Conservation (phyloP, 441 rosid species). For the Euphorbia celastroides region DNA sequence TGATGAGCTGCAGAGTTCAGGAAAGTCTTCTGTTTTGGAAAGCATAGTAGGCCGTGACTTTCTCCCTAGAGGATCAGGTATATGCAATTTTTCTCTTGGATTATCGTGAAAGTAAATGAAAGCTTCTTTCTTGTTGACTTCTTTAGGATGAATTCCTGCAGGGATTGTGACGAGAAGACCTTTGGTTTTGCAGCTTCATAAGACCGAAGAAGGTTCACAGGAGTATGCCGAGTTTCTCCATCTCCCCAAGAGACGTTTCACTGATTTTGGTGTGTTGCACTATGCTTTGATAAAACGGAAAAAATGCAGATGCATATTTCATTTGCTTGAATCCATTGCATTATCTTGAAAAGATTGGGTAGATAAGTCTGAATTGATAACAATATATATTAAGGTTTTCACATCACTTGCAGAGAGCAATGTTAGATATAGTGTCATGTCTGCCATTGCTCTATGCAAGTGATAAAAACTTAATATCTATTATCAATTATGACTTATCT, state of each 20-base stretch:
- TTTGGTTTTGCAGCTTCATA: conserved; percentile 92
- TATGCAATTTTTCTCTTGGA: neutral
- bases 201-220: conserved; percentile 57
- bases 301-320: too few relatives aligned
- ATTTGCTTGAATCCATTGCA: too few relatives aligned
- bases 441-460: too few relatives aligned
- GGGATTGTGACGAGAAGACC: conserved; percentile 98
- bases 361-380: too few relatives aligned
- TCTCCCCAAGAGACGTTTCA: conserved; percentile 61
- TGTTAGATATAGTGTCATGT: too few relatives aligned
- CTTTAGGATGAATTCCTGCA: conserved; percentile 11
- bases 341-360: too few relatives aligned
- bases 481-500: too few relatives aligned
- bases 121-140: neutral
- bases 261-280: conserved; percentile 67
- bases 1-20: conserved; percentile 60
- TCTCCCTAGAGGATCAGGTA: conserved; percentile 98
- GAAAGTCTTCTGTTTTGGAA: conserved; percentile 94
- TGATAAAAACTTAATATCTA: too few relatives aligned
- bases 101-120: neutral
- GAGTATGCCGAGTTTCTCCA: conserved; percentile 98
- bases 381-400: too few relatives aligned
- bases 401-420: too few relatives aligned
- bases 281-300: neutral
- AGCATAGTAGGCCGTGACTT: conserved; percentile 97